Evolutionary conservation across 2,329 filamentous ascomycete genomes (phyloP).

Genomic region (Oidium heveae): DNA sequence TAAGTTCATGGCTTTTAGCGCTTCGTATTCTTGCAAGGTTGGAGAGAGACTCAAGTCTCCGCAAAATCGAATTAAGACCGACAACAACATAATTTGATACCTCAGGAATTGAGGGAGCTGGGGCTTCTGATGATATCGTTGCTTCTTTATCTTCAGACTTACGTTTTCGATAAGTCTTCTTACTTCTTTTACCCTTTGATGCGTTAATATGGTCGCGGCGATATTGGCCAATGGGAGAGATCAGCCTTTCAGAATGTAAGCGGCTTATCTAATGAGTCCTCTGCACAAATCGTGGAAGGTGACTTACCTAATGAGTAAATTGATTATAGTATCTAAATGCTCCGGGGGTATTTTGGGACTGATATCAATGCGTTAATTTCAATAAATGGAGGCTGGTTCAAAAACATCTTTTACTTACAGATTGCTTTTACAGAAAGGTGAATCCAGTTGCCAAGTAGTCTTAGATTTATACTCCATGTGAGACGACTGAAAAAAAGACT

Average conservation of each 20-base stretch:
- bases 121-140: conserved; percentile 3
- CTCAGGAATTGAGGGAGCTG: conserved; percentile 20
- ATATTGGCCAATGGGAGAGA: conserved; percentile 37
- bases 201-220: conserved; percentile 25
- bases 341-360: conserved; percentile 35
- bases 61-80: conserved; percentile 38
- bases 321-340: conserved; percentile 37
- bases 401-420: background rate
- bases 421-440: conserved; percentile 23
- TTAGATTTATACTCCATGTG: conserved; percentile 27
- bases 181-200: conserved; percentile 35
- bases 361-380: background rate
- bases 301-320: conserved; percentile 37
- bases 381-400: background rate
- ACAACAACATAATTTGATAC: conserved; percentile 32
- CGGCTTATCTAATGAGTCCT: background rate
- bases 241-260: conserved; percentile 21
- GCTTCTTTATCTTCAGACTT: conserved; percentile 12
- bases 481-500: too few relatives aligned
- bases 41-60: conserved; percentile 19
- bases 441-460: conserved; percentile 37
- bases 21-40: conserved; percentile 2
- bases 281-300: background rate
- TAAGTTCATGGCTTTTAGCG: background rate
- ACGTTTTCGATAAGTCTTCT: conserved; percentile 25